Evolutionary conservation across 495 filamentous ascomycete species (phyloP).

Genomic region (Bacidia rubella): DNA sequence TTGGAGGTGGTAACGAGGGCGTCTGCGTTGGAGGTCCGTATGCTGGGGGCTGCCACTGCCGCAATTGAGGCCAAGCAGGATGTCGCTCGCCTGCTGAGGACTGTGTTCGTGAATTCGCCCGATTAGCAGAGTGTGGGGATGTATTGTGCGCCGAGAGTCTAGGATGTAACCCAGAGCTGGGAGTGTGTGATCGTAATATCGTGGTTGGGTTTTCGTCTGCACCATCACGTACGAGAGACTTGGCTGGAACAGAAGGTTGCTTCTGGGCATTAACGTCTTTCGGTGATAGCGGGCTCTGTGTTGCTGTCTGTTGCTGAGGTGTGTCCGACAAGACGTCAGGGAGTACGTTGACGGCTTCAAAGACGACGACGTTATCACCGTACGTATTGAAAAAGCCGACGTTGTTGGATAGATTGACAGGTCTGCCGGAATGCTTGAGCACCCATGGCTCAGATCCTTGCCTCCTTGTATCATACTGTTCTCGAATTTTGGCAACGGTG

Average conservation of each 20-base stretch:
- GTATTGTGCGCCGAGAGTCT: no score
- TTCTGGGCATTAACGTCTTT: not conserved
- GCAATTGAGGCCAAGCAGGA: no score
- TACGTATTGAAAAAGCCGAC: conserved; percentile 18
- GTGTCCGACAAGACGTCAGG: not conserved
- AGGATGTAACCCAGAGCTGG: no score
- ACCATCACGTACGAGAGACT: not conserved
- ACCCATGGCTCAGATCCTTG: conserved; percentile 9
- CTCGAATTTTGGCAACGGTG: no score
- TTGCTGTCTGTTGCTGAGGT: not conserved
- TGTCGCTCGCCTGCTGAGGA: no score
- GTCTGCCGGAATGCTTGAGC: conserved; percentile 14
- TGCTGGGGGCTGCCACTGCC: no score
- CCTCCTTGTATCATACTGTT: not conserved
- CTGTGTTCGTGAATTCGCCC: no score
- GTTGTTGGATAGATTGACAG: conserved; percentile 13
- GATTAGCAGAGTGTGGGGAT: no score
- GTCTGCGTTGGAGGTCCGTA: no score
- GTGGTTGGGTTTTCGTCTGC: not conserved
- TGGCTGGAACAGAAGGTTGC: not conserved
- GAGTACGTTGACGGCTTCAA: conserved; percentile 18
- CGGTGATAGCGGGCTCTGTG: not conserved
- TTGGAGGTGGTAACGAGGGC: no score
- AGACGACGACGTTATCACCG: conserved; percentile 21
- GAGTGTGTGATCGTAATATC: no score